phyloP scores from a whole-genome alignment of 2,329 filamentous ascomycete genomes.

The Rugonectria rugulosa region DNA sequence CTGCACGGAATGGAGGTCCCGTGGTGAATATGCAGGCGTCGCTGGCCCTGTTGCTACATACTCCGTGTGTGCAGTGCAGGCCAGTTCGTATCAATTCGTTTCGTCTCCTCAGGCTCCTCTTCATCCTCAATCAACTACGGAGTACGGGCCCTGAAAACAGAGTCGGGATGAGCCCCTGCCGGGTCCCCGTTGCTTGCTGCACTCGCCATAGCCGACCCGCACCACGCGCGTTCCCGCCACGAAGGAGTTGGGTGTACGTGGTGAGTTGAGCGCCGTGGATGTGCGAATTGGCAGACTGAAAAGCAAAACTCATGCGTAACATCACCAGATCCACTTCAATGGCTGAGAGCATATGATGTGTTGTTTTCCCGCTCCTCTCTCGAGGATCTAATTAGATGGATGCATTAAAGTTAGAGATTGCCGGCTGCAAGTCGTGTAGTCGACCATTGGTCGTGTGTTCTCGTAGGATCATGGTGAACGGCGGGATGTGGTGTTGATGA shows the following conservation, averaged over 20 bases:
- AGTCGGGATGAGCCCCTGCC: conserved; percentile 15
- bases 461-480: conserved; percentile 1
- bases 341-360: neutral
- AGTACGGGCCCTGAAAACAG: neutral
- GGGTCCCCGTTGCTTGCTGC: conserved; percentile 1
- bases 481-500: conserved; percentile 10
- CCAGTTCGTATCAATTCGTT: neutral
- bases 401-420: too few species aligned
- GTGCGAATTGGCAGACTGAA: neutral
- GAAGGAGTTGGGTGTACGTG: conserved; percentile 2
- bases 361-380: too few species aligned
- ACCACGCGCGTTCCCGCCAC: conserved; percentile 13
- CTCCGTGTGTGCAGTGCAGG: too few species aligned
- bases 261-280: neutral
- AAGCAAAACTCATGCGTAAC: neutral
- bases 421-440: neutral
- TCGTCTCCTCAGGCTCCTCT: neutral
- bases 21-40: conserved; percentile 5
- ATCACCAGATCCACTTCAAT: neutral
- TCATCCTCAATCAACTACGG: conserved; percentile 1
- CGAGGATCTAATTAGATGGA: too few species aligned
- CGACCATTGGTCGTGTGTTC: too few species aligned
- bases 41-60: too few species aligned
- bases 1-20: too few species aligned
- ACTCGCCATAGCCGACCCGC: conserved; percentile 3